phyloP scores from a whole-genome alignment of 345 rosid species.

The Pelargonium nanum region DNA sequence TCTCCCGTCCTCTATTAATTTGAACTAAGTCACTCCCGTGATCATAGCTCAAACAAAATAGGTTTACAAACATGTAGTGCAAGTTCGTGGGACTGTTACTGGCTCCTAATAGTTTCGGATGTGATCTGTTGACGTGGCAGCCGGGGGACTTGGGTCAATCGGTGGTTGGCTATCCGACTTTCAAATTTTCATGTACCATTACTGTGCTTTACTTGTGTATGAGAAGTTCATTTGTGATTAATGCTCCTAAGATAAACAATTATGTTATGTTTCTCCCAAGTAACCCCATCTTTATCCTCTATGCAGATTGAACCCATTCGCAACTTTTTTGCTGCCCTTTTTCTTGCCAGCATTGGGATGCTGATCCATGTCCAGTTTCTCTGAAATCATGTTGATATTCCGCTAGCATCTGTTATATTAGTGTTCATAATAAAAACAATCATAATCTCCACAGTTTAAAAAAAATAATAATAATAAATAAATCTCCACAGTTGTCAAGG shows the following conservation, averaged over 20 bases:
- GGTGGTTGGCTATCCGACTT: too few species aligned
- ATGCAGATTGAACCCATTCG: conserved; percentile 83
- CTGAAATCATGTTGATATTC: conserved; percentile 86
- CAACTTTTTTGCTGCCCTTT: conserved; percentile 85
- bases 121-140: too few species aligned
- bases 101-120: too few species aligned
- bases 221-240: background rate
- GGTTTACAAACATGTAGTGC: too few species aligned
- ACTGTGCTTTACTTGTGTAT: background rate
- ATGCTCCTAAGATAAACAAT: background rate
- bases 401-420: conserved; percentile 68
- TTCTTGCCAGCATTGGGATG: conserved; percentile 93
- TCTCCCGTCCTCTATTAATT: too few species aligned
- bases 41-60: too few species aligned
- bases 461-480: too few species aligned
- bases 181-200: too few species aligned
- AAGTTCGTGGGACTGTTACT: too few species aligned
- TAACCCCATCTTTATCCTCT: background rate
- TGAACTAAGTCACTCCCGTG: too few species aligned
- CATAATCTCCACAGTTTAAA: conserved; percentile 49
- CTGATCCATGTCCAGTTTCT: conserved; percentile 79
- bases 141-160: too few species aligned
- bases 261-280: background rate
- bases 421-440: conserved; percentile 67
- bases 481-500: conserved; percentile 59